These are phyloP conservation scores for Pythium dissimile DNA, from an alignment of 352 stramenopile species.

Conservation along the genomic window DNA sequence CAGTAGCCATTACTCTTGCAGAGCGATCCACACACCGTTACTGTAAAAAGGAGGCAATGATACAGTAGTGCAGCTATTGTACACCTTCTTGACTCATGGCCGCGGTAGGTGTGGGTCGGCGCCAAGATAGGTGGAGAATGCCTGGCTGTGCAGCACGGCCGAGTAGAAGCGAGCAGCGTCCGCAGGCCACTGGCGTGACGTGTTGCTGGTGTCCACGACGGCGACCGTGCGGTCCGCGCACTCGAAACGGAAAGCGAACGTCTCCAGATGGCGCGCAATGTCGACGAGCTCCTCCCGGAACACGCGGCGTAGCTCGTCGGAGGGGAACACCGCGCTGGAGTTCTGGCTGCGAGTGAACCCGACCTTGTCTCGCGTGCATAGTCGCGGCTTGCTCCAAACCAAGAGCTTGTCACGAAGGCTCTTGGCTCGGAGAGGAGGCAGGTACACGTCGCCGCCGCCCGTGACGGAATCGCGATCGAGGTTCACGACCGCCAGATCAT, in stretches of 20 bases:
- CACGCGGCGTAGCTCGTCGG: constrained; percentile 23
- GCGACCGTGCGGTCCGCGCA: constrained; percentile 31
- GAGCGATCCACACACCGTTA: neutral
- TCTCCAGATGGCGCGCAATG: constrained; percentile 46
- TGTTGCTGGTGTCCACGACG: constrained; percentile 48
- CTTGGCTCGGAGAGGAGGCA: constrained; percentile 34
- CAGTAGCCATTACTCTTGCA: neutral
- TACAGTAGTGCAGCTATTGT: too few species aligned
- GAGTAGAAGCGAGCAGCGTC: constrained; percentile 42
- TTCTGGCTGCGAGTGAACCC: neutral
- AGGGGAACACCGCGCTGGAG: constrained; percentile 16
- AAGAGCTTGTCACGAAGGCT: constrained; percentile 42
- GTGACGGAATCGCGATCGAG: constrained; percentile 52
- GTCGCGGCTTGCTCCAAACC: constrained; percentile 31
- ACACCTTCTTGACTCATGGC: too few species aligned
- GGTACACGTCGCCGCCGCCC: constrained; percentile 35
- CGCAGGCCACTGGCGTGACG: constrained; percentile 28
- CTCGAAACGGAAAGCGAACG: constrained; percentile 61
- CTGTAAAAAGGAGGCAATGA: neutral
- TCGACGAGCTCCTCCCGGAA: constrained; percentile 40
- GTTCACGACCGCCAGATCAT: constrained; percentile 55
- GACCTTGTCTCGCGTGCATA: constrained; percentile 36
- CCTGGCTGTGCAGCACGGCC: constrained; percentile 52
- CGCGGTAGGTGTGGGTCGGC: too few species aligned
- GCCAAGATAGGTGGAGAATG: constrained; percentile 46